Base-by-base conservation (phyloP, 2,329 filamentous ascomycete species). In the Gyromitra esculenta region DNA sequence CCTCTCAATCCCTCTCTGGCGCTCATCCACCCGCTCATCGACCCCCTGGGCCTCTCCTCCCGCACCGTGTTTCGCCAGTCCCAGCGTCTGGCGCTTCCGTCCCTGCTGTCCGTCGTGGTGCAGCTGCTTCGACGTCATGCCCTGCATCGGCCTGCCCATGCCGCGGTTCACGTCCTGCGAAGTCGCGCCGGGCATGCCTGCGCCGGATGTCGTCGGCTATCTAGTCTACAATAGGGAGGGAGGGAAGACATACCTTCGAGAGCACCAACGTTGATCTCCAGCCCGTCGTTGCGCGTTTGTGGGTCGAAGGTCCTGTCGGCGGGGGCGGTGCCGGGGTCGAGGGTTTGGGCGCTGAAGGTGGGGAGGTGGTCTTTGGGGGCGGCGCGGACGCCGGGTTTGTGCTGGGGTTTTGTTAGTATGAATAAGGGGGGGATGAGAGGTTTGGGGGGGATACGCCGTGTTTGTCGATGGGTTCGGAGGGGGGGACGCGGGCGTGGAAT, bases 271-370 rank as follows among this genome's bases (percentile, higher is more conserved):
- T 11, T 5, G 2, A 11, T 11, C 5, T 21, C 63, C 3, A 43
- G 21, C 7, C 18, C 52, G 9, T 25, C 37, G 7, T 1, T 9
- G 15, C 1, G 37, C 6, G 7, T 15, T 13, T 68, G 65, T 1
- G 76, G 74, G n/a, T 0, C 0, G 15, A 67, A 77, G 18, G 85
- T 85, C 15, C 80, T 82, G 52, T 83, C 82, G 0, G 83, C 78
- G 0, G 91, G 91, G 0, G 91, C 91, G 2, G 88, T 88, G 75
- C 91, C 91, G 0, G 90, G 83, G 0, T 89, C 86, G 45, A 89
- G 83, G 0, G 86, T 87, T 82, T 93, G 79, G 31, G 88, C 87
- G 80, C 87, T 85, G 85, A 91, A 93, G 81, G 91, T 90, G 21
- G 89, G 89, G 11, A 83, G 81, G 31, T 84, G 84, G 68, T 91